Evolutionary conservation across 2,329 filamentous ascomycete species (phyloP), one percentile per base, ranked within the genome.

Genomic region (Pyrenochaeta sp.): DNA sequence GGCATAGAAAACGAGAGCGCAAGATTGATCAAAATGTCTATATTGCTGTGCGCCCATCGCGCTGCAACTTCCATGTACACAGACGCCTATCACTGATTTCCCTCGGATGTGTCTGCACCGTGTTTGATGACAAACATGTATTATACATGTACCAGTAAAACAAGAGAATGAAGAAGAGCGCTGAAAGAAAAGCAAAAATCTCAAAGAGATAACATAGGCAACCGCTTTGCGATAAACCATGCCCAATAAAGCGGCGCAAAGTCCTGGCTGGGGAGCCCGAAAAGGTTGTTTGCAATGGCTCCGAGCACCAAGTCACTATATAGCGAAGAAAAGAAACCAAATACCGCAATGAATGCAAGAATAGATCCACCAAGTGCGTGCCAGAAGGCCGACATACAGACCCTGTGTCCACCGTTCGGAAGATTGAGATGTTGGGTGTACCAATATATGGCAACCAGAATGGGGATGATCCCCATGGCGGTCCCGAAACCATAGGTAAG

Each of bases 261-360:
- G 39, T 58, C 58, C n/a, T 51, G 37, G 11, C 45, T 51, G 17
- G 58, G 58, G 4, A 51, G 23, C 14, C 58, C 58, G 4, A 50
- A 35, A 20, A 51, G 44, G 23, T 58, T 61, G n/a, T 48, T 18
- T 9, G 58, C 58, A 31, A 61, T 56, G 15, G 42, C 43, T 1
- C 49, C 58, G n/a, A 61, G 40, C 14, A 56, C 52, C 4, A 61
- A 32, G 35, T 61, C 58, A 35, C 54, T 53, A 21, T 61, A 61
- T 9, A 61, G 35, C 3, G 55, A 41, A 7, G 44, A 45, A 29
- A 61, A 58, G 31, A 56, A 48, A 1, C 58, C 58, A 54, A 61
- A 61, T 1, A 46, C 49, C 9, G 44, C 55, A 4, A 49, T 11
- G 11, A 53, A 47, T 7, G 51, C 45, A n/a, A 53, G 18, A 17